Evolutionary conservation across 139 green algal genomes (phyloP), one percentile per base, ranked within the genome.

Genomic region (Penium margaritaceum): DNA sequence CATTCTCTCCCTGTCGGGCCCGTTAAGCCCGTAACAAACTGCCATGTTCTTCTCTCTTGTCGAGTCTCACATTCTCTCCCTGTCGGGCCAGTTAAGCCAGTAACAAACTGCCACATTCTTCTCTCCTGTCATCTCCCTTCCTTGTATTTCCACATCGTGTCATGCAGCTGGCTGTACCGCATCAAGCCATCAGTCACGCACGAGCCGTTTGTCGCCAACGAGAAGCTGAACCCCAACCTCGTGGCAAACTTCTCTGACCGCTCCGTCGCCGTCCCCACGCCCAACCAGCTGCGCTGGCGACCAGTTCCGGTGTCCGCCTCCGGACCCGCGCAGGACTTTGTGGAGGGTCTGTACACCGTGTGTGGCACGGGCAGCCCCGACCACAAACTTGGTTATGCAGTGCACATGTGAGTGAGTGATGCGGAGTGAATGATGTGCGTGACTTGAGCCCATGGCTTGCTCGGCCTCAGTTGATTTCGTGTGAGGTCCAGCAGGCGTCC

Each of bases 211-310:
- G 80, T 89, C 68, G 53, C 30, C 34, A 63, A 78, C 34, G 60
- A 69, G 5, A 69, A 24, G 4, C n/a, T 36, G 5, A 39, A 74
- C 54, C 51, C 66, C 24, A 19, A 30, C 5, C 66, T 74, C 17
- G 44, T 60, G 5, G 24, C 17, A 37, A 39, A 74, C 41, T 74
- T 74, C 6, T 39, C 39, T 15, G 66, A 64, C 2, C 32, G 36
- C 33, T 19, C 33, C 30, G 24, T 68, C 1, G 81, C 70, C 2
- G 70, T 85, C n/a, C 72, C 91, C 9, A 96, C 88, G 0, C 92
- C 92, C 67, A 96, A 95, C 74, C 92, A 97, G 87, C 78, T 96
- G 62, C 80, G 92, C 9, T 97, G 92, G 92, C 74, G 80, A 7
- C 90, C 91, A 4, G 87, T 90, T 30, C 68, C 81, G 0, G 76